Base-by-base conservation (phyloP, 805 yeast genomes). In the Metschnikowia aberdeeniae region DNA sequence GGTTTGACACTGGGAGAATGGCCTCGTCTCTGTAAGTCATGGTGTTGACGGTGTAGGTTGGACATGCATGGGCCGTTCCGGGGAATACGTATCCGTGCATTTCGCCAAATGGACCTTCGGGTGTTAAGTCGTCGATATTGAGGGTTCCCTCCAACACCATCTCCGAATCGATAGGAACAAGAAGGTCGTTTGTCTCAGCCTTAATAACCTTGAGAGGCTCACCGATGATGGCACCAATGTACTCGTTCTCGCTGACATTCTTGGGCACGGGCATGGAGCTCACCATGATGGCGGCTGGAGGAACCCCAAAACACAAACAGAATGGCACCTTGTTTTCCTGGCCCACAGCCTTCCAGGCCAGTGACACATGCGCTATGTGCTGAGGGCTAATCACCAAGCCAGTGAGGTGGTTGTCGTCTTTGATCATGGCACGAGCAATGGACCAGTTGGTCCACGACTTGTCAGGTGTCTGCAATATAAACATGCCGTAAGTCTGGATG, bases 231-330 rank as follows among this genome's bases (percentile, higher is more conserved):
- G 62, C 58, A 17, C 62, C 62, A 31, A 58, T 47, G 42, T 51
- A 58, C 22, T 59, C 63, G 5, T 46, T 43, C 43, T 59, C 64
- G 31, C 46, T 42, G 24, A 39, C 55, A 2, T 54, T 54, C 13
- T 68, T 42, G 78, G 49, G 81, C 78, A 44, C 61, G 78, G 53
- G 60, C 45, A 42, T 42, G 26, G 42, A 36, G 42, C 56, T 47
- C 13, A 54, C 58, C 35, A 60, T 39, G 20, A 60, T 59, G 11
- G 63, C 60, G 10, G 64, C 62, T 3, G 64, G 63, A 10, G 63
- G 64, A 24, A 56, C 63, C 35, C 63, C 64, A 42, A 60, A 60
- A 38, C 56, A 50, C 37, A 60, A 49, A 5, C 55, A 54, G 36
- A 50, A 56, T 9, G 63, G 63, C 13, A 60, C 48, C 14, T 51